A percentile compares a stretch with the other conserved stretches of the same genome.
These are phyloP conservation scores for Amphibolis antarctica DNA, from an alignment of 106 monocot genomes.

Conservation along the genomic window DNA sequence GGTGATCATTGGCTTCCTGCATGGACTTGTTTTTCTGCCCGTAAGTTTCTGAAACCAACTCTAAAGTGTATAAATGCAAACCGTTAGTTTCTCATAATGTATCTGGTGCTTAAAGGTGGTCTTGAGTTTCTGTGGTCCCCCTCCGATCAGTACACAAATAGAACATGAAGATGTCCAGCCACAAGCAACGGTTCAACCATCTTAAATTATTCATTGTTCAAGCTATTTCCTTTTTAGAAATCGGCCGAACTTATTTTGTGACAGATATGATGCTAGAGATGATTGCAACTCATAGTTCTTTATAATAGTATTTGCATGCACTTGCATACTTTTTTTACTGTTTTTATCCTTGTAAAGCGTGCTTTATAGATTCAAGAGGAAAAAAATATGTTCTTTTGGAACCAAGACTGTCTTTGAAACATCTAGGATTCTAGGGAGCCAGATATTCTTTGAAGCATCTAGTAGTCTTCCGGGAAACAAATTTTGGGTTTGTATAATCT, in stretches of 20 bases:
- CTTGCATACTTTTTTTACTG: not conserved
- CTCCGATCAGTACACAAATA: slow-evolving; percentile 27
- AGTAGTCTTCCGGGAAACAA: too few relatives aligned
- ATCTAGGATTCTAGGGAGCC: too few relatives aligned
- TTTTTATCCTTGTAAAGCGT: too few relatives aligned
- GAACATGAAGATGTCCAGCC: slow-evolving; percentile 5
- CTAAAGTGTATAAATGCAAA: not conserved
- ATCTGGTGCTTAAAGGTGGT: slow-evolving; percentile 41
- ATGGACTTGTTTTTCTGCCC: slow-evolving; percentile 88
- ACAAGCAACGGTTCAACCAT: not conserved
- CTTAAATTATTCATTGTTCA: not conserved
- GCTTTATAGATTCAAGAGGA: too few relatives aligned
- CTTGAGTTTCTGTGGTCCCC: slow-evolving; percentile 81
- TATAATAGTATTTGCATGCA: not conserved
- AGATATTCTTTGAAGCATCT: too few relatives aligned
- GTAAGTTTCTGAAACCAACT: slow-evolving; percentile 24
- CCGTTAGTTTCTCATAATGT: not conserved
- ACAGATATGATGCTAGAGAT: not conserved
- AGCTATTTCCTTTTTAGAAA: not conserved
- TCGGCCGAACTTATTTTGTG: not conserved
- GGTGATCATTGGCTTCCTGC: slow-evolving; percentile 85
- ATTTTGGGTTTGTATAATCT: too few relatives aligned
- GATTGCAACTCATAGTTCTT: not conserved
- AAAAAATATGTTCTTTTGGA: too few relatives aligned
- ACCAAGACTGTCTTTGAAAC: too few relatives aligned